Evolutionary conservation across 805 yeast species (phyloP).

Genomic region (Saccharomycopsis synnaedendra): DNA sequence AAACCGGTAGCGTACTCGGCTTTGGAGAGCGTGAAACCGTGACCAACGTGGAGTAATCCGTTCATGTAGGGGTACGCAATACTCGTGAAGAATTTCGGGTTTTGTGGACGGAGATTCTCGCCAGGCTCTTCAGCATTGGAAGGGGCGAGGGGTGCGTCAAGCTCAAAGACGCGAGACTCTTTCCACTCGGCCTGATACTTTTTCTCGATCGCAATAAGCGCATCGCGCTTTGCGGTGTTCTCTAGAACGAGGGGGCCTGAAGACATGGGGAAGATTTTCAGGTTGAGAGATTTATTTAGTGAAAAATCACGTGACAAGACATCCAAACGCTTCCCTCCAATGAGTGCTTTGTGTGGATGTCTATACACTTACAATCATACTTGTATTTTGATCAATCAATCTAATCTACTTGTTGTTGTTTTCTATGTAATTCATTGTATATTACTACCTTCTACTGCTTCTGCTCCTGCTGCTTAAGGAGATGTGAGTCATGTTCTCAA

Average conservation of each 20-base stretch:
- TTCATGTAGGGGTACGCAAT: conserved; percentile 99
- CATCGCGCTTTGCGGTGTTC: conserved; percentile 90
- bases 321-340: no score
- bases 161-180: conserved; percentile 75
- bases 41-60: conserved; percentile 97
- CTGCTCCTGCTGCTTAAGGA: no score
- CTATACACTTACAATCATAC: no score
- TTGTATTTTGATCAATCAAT: no score
- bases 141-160: conserved; percentile 56
- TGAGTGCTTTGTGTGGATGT: no score
- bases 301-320: no score
- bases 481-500: no score
- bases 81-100: conserved; percentile 82
- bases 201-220: conserved; percentile 78
- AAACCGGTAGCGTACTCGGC: conserved; percentile 87
- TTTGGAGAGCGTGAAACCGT: conserved; percentile 88
- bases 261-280: no score
- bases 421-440: no score
- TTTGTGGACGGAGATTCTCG: conserved; percentile 57
- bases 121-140: conserved; percentile 47
- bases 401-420: no score
- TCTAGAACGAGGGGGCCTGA: conserved; percentile 23
- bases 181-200: conserved; percentile 83
- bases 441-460: no score
- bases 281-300: no score